Conservation (phyloP, 2,329 filamentous ascomycete genomes). For the Penicillium capsulatum region DNA sequence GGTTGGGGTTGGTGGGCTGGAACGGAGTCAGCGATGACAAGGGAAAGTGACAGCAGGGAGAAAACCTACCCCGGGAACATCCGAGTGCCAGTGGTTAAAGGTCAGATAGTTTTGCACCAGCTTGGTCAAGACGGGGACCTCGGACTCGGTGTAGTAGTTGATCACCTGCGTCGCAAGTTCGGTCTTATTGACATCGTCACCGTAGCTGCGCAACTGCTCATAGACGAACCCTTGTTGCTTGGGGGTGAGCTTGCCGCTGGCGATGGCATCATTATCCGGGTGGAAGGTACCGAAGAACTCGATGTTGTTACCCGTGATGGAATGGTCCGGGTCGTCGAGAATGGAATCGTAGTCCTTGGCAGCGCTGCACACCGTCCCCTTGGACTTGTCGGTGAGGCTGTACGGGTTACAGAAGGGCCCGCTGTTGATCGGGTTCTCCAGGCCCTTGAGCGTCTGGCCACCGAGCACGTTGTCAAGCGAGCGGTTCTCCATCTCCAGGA, state of each 20-base stretch:
- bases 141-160: conserved; percentile 44
- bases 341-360: conserved; percentile 42
- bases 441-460: conserved; percentile 36
- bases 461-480: conserved; percentile 46
- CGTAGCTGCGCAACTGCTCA: conserved; percentile 39
- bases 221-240: conserved; percentile 41
- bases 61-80: conserved; percentile 40
- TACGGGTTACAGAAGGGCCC: conserved; percentile 43
- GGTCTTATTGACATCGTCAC: conserved; percentile 27
- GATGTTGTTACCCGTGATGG: conserved; percentile 42
- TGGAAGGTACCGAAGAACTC: conserved; percentile 43
- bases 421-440: conserved; percentile 43
- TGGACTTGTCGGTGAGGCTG: conserved; percentile 32
- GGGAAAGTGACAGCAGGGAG: conserved; percentile 4
- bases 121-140: conserved; percentile 42
- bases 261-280: conserved; percentile 38
- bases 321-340: conserved; percentile 42
- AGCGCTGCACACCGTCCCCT: conserved; percentile 30
- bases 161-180: conserved; percentile 40
- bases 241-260: conserved; percentile 28
- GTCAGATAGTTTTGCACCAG: conserved; percentile 42
- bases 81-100: conserved; percentile 47
- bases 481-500: conserved; percentile 43
- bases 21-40: conserved; percentile 3
- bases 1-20: conserved; percentile 46